Evolutionary conservation across 768 basidiomycete genomes (phyloP).

Genomic region (Wakefieldia striispora): DNA sequence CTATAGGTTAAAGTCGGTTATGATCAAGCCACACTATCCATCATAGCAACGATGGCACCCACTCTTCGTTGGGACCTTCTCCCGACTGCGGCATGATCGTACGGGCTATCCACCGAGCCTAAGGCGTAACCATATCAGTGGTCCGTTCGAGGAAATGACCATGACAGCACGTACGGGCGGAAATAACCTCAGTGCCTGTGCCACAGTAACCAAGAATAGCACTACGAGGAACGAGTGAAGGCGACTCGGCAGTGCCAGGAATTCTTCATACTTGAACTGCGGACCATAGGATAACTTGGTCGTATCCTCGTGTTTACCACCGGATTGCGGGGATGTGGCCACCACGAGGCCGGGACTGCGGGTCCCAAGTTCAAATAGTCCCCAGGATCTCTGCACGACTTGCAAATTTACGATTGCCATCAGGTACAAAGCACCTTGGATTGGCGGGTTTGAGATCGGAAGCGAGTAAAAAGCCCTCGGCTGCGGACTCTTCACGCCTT

Average conservation of each 20-base stretch:
- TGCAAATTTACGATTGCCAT: slow-evolving; percentile 46
- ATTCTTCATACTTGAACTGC: slow-evolving; percentile 76
- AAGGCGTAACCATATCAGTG: neutral
- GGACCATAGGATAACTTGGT: slow-evolving; percentile 54
- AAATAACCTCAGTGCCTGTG: slow-evolving; percentile 30
- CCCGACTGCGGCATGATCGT: slow-evolving; percentile 52
- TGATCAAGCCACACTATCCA: slow-evolving; percentile 2
- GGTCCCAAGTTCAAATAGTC: slow-evolving; percentile 39
- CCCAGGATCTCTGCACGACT: slow-evolving; percentile 58
- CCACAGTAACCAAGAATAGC: slow-evolving; percentile 27
- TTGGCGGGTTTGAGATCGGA: slow-evolving; percentile 29
- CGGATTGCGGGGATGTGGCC: slow-evolving; percentile 13
- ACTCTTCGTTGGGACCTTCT: slow-evolving; percentile 66
- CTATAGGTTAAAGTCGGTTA: slow-evolving; percentile 32
- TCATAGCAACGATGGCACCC: slow-evolving; percentile 3
- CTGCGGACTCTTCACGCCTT: slow-evolving; percentile 28
- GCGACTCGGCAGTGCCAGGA: slow-evolving; percentile 41
- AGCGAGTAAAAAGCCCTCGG: slow-evolving; percentile 37
- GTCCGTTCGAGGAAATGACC: neutral
- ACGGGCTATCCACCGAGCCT: slow-evolving; percentile 56
- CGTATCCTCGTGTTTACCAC: slow-evolving; percentile 12
- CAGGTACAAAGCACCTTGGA: slow-evolving; percentile 42
- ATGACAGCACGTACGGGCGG: slow-evolving; percentile 34
- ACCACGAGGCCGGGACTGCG: slow-evolving; percentile 19
- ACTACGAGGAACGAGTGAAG: slow-evolving; percentile 42